phyloP scores from a whole-genome alignment of 148 eudicot genomes.

The Fagopyrum esculentum region DNA sequence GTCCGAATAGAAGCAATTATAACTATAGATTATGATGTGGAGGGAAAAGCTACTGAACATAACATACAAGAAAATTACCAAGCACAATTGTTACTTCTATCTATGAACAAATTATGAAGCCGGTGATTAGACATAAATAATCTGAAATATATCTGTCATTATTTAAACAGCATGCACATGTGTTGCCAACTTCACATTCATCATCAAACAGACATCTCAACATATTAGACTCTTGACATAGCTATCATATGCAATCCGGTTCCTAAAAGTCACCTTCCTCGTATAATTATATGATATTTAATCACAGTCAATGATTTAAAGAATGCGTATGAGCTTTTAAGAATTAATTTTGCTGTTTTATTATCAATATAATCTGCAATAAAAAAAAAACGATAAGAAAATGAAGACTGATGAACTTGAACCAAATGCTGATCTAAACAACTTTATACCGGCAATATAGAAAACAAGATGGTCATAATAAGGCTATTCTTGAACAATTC shows the following conservation, averaged over 20 bases:
- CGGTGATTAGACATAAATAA: background rate
- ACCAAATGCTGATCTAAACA: background rate
- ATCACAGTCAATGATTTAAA: background rate
- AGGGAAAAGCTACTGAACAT: too few species aligned
- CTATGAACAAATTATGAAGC: background rate
- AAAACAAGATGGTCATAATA: background rate
- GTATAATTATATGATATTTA: background rate
- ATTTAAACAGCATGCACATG: conserved; percentile 1
- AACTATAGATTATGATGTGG: too few species aligned
- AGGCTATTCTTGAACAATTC: background rate
- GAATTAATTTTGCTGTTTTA: background rate
- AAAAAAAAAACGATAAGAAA: background rate
- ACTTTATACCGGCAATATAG: background rate
- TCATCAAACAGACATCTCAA: background rate
- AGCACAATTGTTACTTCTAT: background rate
- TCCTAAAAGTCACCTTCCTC: background rate
- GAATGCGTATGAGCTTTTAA: background rate
- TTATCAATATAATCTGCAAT: background rate
- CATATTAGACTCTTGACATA: background rate
- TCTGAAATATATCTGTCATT: background rate
- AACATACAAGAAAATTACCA: background rate
- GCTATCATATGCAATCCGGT: background rate
- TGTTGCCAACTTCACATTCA: background rate
- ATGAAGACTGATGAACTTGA: background rate
- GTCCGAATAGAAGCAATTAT: too few species aligned